Base-by-base conservation (phyloP, 2,329 filamentous ascomycete genomes). In the Trichoderma sp. region DNA sequence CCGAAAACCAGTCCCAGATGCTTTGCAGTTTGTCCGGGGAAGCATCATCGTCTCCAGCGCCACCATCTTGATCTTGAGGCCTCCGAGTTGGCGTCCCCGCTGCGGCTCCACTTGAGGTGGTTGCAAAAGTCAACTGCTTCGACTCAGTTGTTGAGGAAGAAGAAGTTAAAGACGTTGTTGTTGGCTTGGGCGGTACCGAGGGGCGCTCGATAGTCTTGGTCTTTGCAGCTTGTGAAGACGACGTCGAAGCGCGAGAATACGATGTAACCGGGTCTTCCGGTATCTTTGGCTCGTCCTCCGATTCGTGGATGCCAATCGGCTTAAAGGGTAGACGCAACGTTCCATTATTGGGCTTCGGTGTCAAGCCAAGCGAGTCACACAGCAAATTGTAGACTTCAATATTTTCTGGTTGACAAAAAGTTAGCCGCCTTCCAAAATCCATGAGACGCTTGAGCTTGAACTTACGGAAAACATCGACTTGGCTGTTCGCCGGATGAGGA, bases 331-430 rank as follows among this genome's bases (percentile, higher is more conserved):
- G 84, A 13, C 90, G 85, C 6, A 97, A 81, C 0, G 94, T 97
- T 60, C 95, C 95, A 76, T 98, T 98, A 77, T 97, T 97, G 1
- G 92, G 87, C 66, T 85, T 85, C 0, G 94, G 92, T 3, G 77
- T 78, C 68, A 98, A 82, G 14, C 90, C 90, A 30, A 98, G 81
- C 0, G 92, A 94, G 79, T 97, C 94, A 77, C 95, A 97, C 55
- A 98, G 81, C 71, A 98, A 92, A 75, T 97, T 97, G 81, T 98
- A 98, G 10, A 98, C 91, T 75, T 97, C 92, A 69, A 89, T 94
- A 72, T 98, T 98, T 87, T 97, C 92, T 95, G 74, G 7, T 28
- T 6, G 5, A 55, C 32, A 34, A 14, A 4, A 13, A 71, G 76
- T 80, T 77, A 80, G 71, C 56, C 21, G 70, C 39, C n/a, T 18